phyloP scores from a whole-genome alignment of 805 yeast species.

The Kuraishia floccosa region DNA sequence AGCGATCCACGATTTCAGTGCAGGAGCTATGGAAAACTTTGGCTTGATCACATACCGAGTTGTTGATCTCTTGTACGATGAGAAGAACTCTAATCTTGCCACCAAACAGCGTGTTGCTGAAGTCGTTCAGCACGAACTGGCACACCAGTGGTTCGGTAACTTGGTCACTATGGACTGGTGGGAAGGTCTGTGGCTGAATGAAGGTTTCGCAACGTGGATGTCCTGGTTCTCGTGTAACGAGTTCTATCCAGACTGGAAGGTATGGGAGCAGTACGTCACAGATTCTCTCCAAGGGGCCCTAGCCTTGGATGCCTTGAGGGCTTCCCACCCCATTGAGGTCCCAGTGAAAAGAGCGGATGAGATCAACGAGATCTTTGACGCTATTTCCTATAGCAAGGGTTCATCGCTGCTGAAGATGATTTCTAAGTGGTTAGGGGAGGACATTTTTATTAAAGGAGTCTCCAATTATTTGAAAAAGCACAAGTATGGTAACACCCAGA shows the following conservation, averaged over 20 bases:
- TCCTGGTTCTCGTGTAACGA: slow-evolving; percentile 76
- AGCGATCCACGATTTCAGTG: slow-evolving; percentile 74
- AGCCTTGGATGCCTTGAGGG: slow-evolving; percentile 64
- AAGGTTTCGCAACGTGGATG: slow-evolving; percentile 88
- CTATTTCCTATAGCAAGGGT: slow-evolving; percentile 76
- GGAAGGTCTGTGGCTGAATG: slow-evolving; percentile 85
- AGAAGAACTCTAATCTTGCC: slow-evolving; percentile 50
- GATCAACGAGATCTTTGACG: slow-evolving; percentile 77
- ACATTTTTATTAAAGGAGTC: slow-evolving; percentile 67
- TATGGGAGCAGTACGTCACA: slow-evolving; percentile 74
- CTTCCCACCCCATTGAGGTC: slow-evolving; percentile 80
- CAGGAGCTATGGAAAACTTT: slow-evolving; percentile 89
- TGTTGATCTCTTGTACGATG: slow-evolving; percentile 63
- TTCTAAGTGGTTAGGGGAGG: slow-evolving; percentile 71
- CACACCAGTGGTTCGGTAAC: slow-evolving; percentile 90
- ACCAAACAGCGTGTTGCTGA: slow-evolving; percentile 71
- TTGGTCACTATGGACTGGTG: slow-evolving; percentile 89
- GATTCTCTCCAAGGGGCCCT: slow-evolving; percentile 70
- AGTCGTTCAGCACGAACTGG: slow-evolving; percentile 81
- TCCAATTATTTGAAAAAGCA: slow-evolving; percentile 67
- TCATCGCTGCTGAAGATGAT: slow-evolving; percentile 73
- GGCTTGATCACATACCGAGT: slow-evolving; percentile 74
- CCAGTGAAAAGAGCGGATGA: slow-evolving; percentile 72
- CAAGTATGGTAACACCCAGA: slow-evolving; percentile 67
- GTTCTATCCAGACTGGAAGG: slow-evolving; percentile 77